Percentiles rank a stretch among this genome's conserved stretches.
Conservation (phyloP, 805 yeast species). For the Metschnikowia arizonensis region DNA sequence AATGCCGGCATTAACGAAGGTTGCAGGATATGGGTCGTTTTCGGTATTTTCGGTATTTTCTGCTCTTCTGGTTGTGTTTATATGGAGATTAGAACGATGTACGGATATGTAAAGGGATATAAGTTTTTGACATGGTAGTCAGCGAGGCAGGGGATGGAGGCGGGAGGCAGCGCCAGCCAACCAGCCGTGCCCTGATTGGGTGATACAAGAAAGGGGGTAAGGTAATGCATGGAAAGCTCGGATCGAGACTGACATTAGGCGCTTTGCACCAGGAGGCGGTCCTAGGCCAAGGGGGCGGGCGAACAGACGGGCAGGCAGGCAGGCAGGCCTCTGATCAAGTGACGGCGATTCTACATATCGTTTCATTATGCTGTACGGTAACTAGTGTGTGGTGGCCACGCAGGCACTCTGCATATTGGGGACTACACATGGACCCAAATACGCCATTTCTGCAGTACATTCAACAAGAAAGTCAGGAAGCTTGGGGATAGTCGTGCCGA, state of each 20-base stretch:
- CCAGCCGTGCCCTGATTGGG: not conserved
- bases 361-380: not conserved
- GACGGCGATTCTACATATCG: not conserved
- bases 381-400: conserved; percentile 1
- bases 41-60: conserved; percentile 18
- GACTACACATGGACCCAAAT: not conserved
- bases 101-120: not conserved
- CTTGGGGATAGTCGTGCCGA: not conserved
- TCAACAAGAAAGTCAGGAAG: not conserved
- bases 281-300: no score
- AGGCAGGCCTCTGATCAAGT: no score
- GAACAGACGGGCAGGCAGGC: no score
- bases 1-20: conserved; percentile 12
- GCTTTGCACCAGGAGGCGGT: not conserved
- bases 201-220: not conserved
- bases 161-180: not conserved
- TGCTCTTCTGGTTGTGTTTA: conserved; percentile 18
- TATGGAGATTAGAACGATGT: not conserved
- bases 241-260: not conserved
- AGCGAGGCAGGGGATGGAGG: no score
- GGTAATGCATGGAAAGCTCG: not conserved
- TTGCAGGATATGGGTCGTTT: conserved; percentile 20
- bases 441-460: not conserved
- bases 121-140: no score
- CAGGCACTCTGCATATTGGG: conserved; percentile 6